Evolutionary conservation across 495 filamentous ascomycete genomes (phyloP).

Genomic region (Penicillium tannophilum): DNA sequence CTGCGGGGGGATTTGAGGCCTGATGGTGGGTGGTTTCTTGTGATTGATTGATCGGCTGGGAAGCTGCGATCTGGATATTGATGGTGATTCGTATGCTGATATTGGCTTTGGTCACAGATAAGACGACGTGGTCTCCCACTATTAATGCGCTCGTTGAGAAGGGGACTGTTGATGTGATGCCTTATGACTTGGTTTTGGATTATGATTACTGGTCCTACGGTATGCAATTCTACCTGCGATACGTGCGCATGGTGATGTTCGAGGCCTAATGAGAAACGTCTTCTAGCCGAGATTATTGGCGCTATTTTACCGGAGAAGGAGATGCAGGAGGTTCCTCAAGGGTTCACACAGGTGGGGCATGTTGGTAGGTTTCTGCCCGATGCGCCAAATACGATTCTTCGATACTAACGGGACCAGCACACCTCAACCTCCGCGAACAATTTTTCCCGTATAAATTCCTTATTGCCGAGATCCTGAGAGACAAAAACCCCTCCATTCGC

Average conservation of each 20-base stretch:
- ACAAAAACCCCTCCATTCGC: conserved; percentile 78
- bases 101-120: conserved; percentile 49
- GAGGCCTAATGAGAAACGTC: background rate
- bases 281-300: conserved; percentile 74
- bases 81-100: conserved; percentile 53
- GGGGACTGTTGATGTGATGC: conserved; percentile 65
- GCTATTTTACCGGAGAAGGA: conserved; percentile 72
- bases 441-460: conserved; percentile 81
- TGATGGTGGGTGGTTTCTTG: conserved; percentile 56
- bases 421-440: conserved; percentile 83
- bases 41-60: background rate
- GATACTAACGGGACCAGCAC: conserved; percentile 50
- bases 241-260: background rate
- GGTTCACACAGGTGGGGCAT: conserved; percentile 86
- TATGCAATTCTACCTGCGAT: conserved; percentile 35
- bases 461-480: conserved; percentile 78
- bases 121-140: conserved; percentile 70
- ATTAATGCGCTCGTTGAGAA: conserved; percentile 68
- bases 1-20: conserved; percentile 67
- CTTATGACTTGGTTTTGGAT: conserved; percentile 72
- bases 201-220: conserved; percentile 88
- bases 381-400: background rate
- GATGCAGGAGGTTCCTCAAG: conserved; percentile 76
- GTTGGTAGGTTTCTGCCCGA: conserved; percentile 59
- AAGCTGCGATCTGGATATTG: conserved; percentile 14